Percentiles rank a stretch among this genome's conserved stretches.
phyloP scores from a whole-genome alignment of 495 filamentous ascomycete genomes.

The Wilcoxina mikolae region DNA sequence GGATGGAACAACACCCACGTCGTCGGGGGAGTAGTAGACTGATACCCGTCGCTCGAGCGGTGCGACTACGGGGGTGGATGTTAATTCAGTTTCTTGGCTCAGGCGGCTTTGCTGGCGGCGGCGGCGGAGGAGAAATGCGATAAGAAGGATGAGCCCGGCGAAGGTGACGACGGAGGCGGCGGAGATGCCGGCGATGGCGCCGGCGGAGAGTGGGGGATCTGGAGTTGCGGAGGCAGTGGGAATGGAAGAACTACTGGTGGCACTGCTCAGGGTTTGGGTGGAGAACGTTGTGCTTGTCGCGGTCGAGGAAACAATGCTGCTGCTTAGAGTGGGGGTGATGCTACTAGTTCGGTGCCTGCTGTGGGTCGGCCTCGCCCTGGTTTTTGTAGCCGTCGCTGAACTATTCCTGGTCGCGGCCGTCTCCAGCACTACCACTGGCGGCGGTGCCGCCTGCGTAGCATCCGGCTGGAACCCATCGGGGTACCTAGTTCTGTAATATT shows the following conservation, averaged over 20 bases:
- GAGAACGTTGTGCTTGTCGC: background rate
- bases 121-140: background rate
- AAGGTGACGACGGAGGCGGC: background rate
- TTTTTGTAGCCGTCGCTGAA: background rate
- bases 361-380: background rate
- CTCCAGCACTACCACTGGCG: conserved; percentile 14
- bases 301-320: background rate
- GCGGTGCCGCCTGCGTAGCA: conserved; percentile 19
- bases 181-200: background rate
- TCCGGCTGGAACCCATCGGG: conserved; percentile 13
- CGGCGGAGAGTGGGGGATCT: background rate
- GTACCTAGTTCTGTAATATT: conserved; percentile 24
- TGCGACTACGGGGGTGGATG: background rate
- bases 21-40: background rate
- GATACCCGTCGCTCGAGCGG: background rate
- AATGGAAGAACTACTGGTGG: background rate
- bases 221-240: background rate
- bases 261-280: background rate
- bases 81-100: too few relatives aligned
- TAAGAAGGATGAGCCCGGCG: background rate
- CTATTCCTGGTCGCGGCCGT: background rate
- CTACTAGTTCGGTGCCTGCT: background rate
- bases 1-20: background rate
- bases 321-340: background rate
- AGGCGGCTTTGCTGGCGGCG: background rate